Evolutionary conservation across 306 rosid species (phyloP).

Genomic region (Vigna mungo): DNA sequence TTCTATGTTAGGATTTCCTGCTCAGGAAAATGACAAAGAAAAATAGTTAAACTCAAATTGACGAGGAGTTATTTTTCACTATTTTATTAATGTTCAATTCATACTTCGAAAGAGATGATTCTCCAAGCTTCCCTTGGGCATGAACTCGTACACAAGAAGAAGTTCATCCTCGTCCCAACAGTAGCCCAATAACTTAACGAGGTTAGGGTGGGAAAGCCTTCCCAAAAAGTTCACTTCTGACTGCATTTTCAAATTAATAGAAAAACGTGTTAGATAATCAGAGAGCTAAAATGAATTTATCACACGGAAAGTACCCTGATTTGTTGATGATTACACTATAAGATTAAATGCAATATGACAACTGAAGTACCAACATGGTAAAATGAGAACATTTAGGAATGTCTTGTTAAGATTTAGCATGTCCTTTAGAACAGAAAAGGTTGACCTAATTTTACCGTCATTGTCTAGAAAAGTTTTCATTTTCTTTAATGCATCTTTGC

Average conservation of each 20-base stretch:
- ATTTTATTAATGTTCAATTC: conserved; percentile 35
- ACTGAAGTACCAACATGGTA: conserved; percentile 18
- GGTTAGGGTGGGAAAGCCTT: conserved; percentile 85
- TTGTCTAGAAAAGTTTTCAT: conserved; percentile 5
- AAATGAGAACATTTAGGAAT: conserved; percentile 25
- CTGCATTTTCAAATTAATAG: conserved; percentile 54
- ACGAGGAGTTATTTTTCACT: not conserved
- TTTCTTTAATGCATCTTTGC: not conserved
- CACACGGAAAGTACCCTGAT: conserved; percentile 14
- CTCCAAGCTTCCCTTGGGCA: conserved; percentile 91
- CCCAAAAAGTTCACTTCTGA: conserved; percentile 89
- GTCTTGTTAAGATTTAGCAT: not conserved
- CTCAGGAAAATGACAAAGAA: conserved; percentile 28
- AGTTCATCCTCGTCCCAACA: conserved; percentile 82
- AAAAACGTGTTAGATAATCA: not conserved
- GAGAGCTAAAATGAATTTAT: not conserved
- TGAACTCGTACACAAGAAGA: conserved; percentile 92
- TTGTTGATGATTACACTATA: not conserved
- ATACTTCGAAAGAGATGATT: conserved; percentile 90
- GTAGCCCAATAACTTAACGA: conserved; percentile 82
- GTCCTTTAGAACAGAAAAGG: conserved; percentile 17
- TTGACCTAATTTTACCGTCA: conserved; percentile 29
- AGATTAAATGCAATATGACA: conserved; percentile 18
- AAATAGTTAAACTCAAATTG: conserved; percentile 34
- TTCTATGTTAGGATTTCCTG: conserved; percentile 69